Evolutionary conservation across 306 rosid species (phyloP), one percentile per base, ranked within the genome.

Genomic region (Luffa acutangula): DNA sequence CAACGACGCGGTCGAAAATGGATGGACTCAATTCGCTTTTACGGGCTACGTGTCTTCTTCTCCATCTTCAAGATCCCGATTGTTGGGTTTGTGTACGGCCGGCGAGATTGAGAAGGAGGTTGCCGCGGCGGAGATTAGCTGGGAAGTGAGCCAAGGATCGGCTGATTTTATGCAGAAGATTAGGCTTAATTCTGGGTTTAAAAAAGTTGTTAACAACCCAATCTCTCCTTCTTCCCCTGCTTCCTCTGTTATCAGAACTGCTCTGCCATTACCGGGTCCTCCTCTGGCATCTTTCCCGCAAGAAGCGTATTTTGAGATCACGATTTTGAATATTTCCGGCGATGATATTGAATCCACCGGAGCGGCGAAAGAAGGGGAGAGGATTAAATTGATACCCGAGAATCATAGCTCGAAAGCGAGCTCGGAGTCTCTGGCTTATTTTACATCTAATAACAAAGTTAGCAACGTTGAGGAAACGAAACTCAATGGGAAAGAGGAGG

Each of bases 201-300:
- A 84, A 46, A 92, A 65, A 45, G 63, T 43, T 13, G 43, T 78
- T 56, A 80, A 85, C 78, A 36, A 60, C 77, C 31, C 59, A 36
- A 83, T 85, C 81, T 65, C 42, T 64, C 41, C 79, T 84, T 79
- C 82, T 8, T 51, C 59, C 57, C 56, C 78, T 18, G 87, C 86
- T 62, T 80, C 85, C 52, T 91, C 93, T 63, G 90, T 86, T 18
- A 85, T 90, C 14, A 87, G 86, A 54, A 83, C 98, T 18, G 75
- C 89, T 64, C 84, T 95, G 79, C 99, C 99, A 76, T 82, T 96
- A 25, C 99, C 99, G 3, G 98, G 98, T 2, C 99, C 99, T 63
- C 77, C 88, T 25, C 80, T 93, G 76, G 97, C 79, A 43, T 88
- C 91, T 3, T 96, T 96, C 83, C 98, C 99, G 1, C 99, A 91